These are phyloP conservation scores for Sicyos edulis DNA, from an alignment of 306 rosid species.

Conservation along the genomic window DNA sequence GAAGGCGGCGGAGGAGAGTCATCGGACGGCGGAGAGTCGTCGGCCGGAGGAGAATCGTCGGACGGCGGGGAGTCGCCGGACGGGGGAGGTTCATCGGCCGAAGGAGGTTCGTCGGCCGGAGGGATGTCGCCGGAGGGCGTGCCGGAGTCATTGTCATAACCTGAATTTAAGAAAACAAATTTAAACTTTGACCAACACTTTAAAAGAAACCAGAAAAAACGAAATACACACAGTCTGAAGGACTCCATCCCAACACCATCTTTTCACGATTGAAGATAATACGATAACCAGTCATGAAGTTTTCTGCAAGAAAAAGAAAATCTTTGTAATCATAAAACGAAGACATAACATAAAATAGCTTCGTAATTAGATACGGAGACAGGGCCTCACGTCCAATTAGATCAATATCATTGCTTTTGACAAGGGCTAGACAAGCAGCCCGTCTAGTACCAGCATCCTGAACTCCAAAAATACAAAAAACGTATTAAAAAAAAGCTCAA, in stretches of 20 bases:
- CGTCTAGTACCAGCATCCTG: constrained; percentile 29
- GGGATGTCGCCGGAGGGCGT: constrained; percentile 12
- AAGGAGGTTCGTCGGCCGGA: no score
- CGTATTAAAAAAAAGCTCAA: not conserved
- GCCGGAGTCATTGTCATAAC: constrained; percentile 12
- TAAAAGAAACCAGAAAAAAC: constrained; percentile 14
- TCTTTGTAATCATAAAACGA: no score
- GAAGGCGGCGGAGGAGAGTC: constrained; percentile 6
- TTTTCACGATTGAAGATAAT: constrained; percentile 69
- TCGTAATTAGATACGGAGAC: not conserved
- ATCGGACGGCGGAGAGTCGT: constrained; percentile 33
- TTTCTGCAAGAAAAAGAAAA: constrained; percentile 45
- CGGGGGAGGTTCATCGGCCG: constrained; percentile 7
- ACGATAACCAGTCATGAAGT: constrained; percentile 91
- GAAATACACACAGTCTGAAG: constrained; percentile 61
- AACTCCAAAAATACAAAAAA: constrained; percentile 6
- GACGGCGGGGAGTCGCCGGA: not conserved
- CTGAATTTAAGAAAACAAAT: constrained; percentile 1
- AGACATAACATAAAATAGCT: no score
- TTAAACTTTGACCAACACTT: not conserved
- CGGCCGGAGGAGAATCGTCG: not conserved
- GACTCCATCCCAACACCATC: constrained; percentile 67
- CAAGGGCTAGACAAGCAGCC: constrained; percentile 45
- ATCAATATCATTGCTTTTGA: constrained; percentile 46
- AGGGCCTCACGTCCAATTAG: constrained; percentile 85